Evolutionary conservation across 306 rosid genomes (phyloP).

Genomic region (Cucumis cinereus): DNA sequence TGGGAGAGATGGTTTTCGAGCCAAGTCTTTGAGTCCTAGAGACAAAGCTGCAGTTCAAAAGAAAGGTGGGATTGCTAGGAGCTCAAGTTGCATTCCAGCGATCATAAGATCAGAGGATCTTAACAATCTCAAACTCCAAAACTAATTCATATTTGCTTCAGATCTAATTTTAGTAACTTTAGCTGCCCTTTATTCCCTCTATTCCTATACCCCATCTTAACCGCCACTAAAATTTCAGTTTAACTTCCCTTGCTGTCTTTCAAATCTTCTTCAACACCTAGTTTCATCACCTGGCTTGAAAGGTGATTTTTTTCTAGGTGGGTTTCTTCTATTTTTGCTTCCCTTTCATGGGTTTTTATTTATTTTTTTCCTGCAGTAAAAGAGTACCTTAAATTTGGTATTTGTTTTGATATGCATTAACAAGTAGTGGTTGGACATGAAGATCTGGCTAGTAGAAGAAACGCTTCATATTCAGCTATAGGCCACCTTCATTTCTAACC

Average conservation of each 20-base stretch:
- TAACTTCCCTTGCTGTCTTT: not conserved
- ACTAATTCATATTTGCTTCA: constrained; percentile 2
- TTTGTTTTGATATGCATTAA: too few relatives aligned
- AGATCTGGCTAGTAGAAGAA: not conserved
- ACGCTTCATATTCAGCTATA: not conserved
- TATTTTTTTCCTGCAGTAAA: not conserved
- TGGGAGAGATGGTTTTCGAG: constrained; percentile 35
- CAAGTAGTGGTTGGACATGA: not conserved
- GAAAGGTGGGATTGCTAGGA: constrained; percentile 59
- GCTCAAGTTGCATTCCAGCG: constrained; percentile 84
- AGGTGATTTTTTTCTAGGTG: constrained; percentile 4
- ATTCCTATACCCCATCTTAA: not conserved
- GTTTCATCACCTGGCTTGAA: not conserved
- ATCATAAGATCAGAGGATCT: constrained; percentile 47
- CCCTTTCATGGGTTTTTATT: not conserved
- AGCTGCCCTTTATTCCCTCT: not conserved
- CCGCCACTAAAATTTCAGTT: not conserved
- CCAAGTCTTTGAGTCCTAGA: constrained; percentile 69
- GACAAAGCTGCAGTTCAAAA: constrained; percentile 37
- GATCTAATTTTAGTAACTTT: not conserved
- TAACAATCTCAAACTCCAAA: constrained; percentile 31
- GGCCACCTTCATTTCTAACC: not conserved
- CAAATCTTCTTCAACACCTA: not conserved
- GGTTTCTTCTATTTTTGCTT: not conserved
- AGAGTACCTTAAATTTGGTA: not conserved